Conservation (phyloP, 2,329 filamentous ascomycete species). For the Trichoderma afroharzianum region DNA sequence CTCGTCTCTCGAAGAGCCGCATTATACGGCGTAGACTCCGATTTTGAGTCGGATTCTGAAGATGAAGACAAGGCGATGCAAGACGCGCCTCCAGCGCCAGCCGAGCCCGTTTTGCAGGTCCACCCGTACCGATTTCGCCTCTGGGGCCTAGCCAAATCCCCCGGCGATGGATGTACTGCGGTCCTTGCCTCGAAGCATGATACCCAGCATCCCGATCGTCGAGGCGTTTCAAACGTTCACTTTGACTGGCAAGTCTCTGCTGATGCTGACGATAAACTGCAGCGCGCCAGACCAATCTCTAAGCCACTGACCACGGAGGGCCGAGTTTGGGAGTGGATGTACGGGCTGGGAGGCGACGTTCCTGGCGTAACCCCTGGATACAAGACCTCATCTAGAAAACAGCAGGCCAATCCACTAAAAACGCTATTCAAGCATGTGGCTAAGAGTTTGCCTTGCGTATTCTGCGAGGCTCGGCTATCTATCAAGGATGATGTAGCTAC, state of each 20-base stretch:
- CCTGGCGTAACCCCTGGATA: slow-evolving; percentile 37
- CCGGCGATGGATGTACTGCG: slow-evolving; percentile 49
- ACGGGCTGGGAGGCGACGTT: slow-evolving; percentile 48
- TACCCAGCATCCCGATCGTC: slow-evolving; percentile 46
- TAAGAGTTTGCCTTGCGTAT: slow-evolving; percentile 41
- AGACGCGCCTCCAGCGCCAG: slow-evolving; percentile 11
- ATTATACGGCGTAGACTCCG: slow-evolving; percentile 33
- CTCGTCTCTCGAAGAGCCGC: slow-evolving; percentile 45
- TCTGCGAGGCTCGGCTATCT: slow-evolving; percentile 40
- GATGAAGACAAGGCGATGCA: slow-evolving; percentile 20
- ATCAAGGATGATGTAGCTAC: slow-evolving; percentile 33
- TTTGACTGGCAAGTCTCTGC: slow-evolving; percentile 33
- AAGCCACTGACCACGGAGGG: slow-evolving; percentile 50
- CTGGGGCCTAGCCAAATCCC: slow-evolving; percentile 51
- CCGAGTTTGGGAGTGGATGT: slow-evolving; percentile 56
- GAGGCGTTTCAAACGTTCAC: slow-evolving; percentile 34
- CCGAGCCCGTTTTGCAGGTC: slow-evolving; percentile 37
- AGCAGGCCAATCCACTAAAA: slow-evolving; percentile 28
- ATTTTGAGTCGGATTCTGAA: slow-evolving; percentile 26
- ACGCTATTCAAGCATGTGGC: slow-evolving; percentile 38
- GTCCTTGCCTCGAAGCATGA: slow-evolving; percentile 48
- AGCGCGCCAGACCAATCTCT: background rate
- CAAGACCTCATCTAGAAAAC: slow-evolving; percentile 12
- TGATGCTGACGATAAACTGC: slow-evolving; percentile 2
- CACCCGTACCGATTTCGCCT: slow-evolving; percentile 49